Conservation (phyloP, 2,329 filamentous ascomycete species). For the Lasiodiplodia sp. region DNA sequence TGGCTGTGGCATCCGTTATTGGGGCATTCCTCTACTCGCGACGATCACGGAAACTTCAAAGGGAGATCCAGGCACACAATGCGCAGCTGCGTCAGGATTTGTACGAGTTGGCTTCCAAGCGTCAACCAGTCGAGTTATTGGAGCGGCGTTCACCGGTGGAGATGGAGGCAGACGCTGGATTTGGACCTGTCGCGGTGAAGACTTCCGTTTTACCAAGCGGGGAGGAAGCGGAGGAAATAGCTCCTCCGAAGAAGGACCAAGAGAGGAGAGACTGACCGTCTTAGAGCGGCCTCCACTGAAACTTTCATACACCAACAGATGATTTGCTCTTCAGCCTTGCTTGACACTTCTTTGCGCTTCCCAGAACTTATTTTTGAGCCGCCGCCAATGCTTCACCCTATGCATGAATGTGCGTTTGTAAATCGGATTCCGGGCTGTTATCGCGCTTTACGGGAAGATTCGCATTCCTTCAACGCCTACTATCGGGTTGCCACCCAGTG, state of each 20-base stretch:
- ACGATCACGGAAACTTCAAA: neutral
- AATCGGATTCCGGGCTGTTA: no score
- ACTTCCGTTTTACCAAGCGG: neutral
- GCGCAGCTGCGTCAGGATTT: neutral
- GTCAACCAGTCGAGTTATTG: neutral
- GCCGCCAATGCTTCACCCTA: no score
- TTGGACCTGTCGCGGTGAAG: neutral
- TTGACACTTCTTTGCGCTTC: no score
- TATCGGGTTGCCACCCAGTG: no score
- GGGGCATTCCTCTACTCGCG: neutral
- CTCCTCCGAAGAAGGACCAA: neutral
- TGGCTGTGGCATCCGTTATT: neutral
- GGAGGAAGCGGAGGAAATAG: neutral
- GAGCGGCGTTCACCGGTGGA: conserved; percentile 1
- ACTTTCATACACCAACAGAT: conserved; percentile 28
- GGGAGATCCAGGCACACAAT: neutral
- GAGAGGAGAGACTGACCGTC: neutral
- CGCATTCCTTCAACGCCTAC: no score
- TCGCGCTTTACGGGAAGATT: no score
- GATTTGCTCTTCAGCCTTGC: no score
- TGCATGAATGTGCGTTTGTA: no score
- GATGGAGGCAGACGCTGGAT: conserved; percentile 1
- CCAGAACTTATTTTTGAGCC: no score
- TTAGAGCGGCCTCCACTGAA: neutral
- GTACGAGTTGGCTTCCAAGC: neutral